Evolutionary conservation across 441 rosid genomes (phyloP), one percentile per base, ranked within the genome.

Genomic region (Kokia cookei): DNA sequence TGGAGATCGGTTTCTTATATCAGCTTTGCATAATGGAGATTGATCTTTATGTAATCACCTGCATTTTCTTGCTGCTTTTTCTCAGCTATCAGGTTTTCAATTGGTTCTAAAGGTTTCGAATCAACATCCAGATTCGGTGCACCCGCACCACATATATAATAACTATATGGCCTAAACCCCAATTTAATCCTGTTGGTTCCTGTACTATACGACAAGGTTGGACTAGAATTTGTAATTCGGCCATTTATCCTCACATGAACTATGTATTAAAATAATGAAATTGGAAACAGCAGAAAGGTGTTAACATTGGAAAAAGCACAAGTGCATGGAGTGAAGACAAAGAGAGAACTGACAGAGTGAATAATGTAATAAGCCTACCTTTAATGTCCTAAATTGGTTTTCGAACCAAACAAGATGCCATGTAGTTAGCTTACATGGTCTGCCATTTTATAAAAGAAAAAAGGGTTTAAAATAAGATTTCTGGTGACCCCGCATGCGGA

Each of bases 361-460:
- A 22, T 22, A 51, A 62, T 61, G 63, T 47, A 71, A 17, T 40
- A 19, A 7, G 51, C 61, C 14, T 3, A 15, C 66, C 63, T 68
- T 55, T 17, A 14, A 54, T 58, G 27, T 58, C 12, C 62, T 27
- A 59, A 65, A 60, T 26, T 81, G 75, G 24, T 79, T 81, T 59
- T 76, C 45, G 55, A 27, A 27, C 62, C 11, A 53, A 65, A 76
- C 51, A 32, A 60, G 60, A 58, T 47, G 27, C 37, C 72, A 66
- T 62, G 10, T 66, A 79, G 37, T 29, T 50, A 71, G 69, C 64
- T 14, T 69, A 68, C 13, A 63, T 76, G 86, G 89, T 84, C 84
- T 83, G 89, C 92, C 90, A 85, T 79, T 14, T 47, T 37, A 67
- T 27, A 73, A 75, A 79, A 79, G 72, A 19, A 78, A 37, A 62